Evolutionary conservation across 495 filamentous ascomycete genomes (phyloP).

Genomic region (Xylaria acuta): DNA sequence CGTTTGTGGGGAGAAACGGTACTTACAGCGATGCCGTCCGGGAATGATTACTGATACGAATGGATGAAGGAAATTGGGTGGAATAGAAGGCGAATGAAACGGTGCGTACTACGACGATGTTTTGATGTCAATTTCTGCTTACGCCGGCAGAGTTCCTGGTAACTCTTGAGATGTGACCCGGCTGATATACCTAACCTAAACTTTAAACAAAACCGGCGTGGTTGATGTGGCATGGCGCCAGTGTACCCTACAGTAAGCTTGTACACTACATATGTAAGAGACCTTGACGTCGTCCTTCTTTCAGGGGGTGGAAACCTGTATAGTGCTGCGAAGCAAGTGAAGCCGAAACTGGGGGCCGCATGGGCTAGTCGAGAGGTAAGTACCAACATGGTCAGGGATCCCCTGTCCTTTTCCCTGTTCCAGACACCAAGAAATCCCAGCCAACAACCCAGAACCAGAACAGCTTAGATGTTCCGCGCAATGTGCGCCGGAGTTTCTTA

Average conservation of each 20-base stretch:
- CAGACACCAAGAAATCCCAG: constrained; percentile 2
- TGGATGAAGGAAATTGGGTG: not conserved
- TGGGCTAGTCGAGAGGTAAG: not conserved
- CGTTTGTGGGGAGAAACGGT: not conserved
- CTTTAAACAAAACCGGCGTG: not conserved
- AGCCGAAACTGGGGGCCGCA: constrained; percentile 19
- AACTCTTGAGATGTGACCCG: not conserved
- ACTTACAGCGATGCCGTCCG: not conserved
- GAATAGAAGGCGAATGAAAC: not conserved
- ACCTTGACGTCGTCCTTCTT: not conserved
- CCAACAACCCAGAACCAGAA: constrained; percentile 4
- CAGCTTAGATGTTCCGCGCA: not conserved
- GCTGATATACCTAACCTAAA: not conserved
- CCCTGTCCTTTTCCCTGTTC: constrained; percentile 5
- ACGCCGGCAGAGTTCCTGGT: not conserved
- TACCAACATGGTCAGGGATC: not conserved
- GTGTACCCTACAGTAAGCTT: not conserved
- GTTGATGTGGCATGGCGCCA: not conserved
- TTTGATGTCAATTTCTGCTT: not conserved
- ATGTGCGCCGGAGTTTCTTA: not conserved
- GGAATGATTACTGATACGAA: not conserved
- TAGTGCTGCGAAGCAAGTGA: constrained; percentile 8
- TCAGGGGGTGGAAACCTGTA: not conserved
- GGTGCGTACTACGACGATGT: not conserved
- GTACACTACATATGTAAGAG: not conserved